A percentile compares a stretch with the other conserved stretches of the same genome.
These are phyloP conservation scores for Septoria linicola DNA, from an alignment of 2,329 filamentous ascomycete species.

Conservation along the genomic window DNA sequence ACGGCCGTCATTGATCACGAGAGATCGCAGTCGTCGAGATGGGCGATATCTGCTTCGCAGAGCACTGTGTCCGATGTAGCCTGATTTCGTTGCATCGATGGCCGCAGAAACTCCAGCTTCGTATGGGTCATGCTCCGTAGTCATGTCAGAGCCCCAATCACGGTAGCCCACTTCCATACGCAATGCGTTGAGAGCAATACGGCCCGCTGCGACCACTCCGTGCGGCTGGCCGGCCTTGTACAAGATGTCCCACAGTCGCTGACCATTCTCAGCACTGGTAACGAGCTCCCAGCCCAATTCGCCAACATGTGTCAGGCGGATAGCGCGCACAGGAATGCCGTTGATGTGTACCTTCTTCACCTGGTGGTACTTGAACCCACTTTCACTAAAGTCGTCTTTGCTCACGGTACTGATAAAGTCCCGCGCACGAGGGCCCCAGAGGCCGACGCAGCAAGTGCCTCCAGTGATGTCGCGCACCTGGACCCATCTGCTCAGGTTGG, in stretches of 20 bases:
- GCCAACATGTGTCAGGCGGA: conserved; percentile 61
- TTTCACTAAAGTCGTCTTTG: conserved; percentile 48
- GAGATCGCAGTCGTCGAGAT: conserved; percentile 46
- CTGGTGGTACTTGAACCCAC: conserved; percentile 52
- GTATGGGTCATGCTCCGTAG: conserved; percentile 59
- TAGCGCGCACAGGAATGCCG: conserved; percentile 57
- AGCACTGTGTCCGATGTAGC: conserved; percentile 55
- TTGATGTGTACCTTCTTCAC: conserved; percentile 52
- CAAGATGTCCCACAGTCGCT: conserved; percentile 59
- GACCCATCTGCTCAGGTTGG: conserved; percentile 37
- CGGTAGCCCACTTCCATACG: conserved; percentile 61
- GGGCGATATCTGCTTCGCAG: conserved; percentile 44
- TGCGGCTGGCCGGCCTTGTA: conserved; percentile 55
- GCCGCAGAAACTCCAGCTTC: conserved; percentile 58
- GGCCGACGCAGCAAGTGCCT: conserved; percentile 59
- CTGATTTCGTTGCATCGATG: conserved; percentile 49
- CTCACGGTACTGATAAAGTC: conserved; percentile 52
- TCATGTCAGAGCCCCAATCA: conserved; percentile 59
- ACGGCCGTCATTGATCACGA: conserved; percentile 56
- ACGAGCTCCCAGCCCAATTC: conserved; percentile 64
- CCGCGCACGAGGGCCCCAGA: conserved; percentile 60
- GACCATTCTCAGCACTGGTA: conserved; percentile 59
- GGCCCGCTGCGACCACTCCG: conserved; percentile 59
- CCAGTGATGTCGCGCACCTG: conserved; percentile 61
- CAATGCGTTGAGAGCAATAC: conserved; percentile 58